Evolutionary conservation across 2,329 filamentous ascomycete species (phyloP).

Genomic region (Aspergillus pseudoglaucus): DNA sequence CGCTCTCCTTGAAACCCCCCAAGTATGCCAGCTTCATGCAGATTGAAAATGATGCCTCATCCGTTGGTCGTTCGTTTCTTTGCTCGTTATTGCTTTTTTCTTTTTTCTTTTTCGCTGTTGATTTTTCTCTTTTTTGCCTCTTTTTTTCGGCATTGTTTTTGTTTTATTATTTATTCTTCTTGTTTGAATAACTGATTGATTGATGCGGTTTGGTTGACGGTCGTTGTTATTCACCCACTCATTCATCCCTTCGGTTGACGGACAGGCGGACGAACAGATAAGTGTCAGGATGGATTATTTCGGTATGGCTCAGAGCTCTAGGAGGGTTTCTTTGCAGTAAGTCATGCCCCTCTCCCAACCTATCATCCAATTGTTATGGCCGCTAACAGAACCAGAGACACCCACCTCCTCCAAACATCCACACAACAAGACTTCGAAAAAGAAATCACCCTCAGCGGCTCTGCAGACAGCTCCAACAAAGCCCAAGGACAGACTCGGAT

Average conservation of each 20-base stretch:
- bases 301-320: background rate
- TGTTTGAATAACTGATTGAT: conserved; percentile 1
- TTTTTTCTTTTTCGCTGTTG: no score
- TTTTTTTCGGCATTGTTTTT: conserved; percentile 1
- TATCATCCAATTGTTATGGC: conserved; percentile 6
- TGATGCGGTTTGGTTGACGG: background rate
- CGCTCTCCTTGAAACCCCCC: background rate
- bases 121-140: no score
- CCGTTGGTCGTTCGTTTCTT: conserved; percentile 1
- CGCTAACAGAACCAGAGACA: background rate
- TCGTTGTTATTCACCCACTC: no score
- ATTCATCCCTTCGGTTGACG: no score
- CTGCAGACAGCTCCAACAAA: conserved; percentile 8
- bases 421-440: conserved; percentile 13
- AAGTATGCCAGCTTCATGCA: conserved; percentile 1
- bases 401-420: conserved; percentile 1
- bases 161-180: background rate
- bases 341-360: conserved; percentile 1
- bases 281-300: conserved; percentile 4
- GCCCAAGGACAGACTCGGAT: conserved; percentile 13
- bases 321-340: background rate
- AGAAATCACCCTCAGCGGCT: conserved; percentile 10
- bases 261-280: background rate
- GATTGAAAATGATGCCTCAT: conserved; percentile 22
- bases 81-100: background rate